A percentile compares a stretch with the other conserved stretches of the same genome.
phyloP scores from a whole-genome alignment of 2,329 filamentous ascomycete species.

The Monosporascus ibericus region DNA sequence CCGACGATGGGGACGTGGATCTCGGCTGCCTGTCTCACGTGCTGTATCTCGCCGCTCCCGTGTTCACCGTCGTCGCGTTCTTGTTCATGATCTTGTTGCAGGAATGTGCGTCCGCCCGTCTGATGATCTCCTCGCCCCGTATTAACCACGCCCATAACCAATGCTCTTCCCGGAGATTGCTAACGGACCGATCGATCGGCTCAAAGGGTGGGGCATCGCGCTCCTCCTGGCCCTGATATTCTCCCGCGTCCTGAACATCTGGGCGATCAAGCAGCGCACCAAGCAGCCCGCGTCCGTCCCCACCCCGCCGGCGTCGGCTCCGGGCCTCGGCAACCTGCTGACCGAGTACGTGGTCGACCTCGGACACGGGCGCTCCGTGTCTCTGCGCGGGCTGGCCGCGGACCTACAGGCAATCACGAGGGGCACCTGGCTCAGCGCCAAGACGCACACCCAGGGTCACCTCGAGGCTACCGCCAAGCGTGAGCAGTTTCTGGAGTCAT shows the following conservation, averaged over 20 bases:
- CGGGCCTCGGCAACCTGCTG: slow-evolving; percentile 16
- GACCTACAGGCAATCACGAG: slow-evolving; percentile 56
- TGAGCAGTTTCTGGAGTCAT: too few relatives aligned
- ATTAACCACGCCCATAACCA: not conserved
- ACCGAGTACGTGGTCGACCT: slow-evolving; percentile 48
- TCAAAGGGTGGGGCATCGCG: slow-evolving; percentile 40
- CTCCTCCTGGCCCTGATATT: slow-evolving; percentile 43
- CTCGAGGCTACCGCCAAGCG: slow-evolving; percentile 45
- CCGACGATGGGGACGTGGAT: slow-evolving; percentile 21
- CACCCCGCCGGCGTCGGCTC: slow-evolving; percentile 4
- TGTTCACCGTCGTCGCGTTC: slow-evolving; percentile 39
- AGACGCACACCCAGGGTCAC: slow-evolving; percentile 44
- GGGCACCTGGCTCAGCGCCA: slow-evolving; percentile 47
- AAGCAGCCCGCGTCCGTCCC: slow-evolving; percentile 5
- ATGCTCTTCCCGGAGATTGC: too few relatives aligned
- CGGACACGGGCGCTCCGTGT: slow-evolving; percentile 42
- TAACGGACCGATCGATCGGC: too few relatives aligned
- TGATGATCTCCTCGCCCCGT: not conserved
- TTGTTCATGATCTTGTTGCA: slow-evolving; percentile 38
- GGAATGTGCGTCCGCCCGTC: slow-evolving; percentile 32
- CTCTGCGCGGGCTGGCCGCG: slow-evolving; percentile 45
- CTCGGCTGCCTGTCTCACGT: slow-evolving; percentile 42
- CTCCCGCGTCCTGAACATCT: slow-evolving; percentile 50
- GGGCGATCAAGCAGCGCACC: slow-evolving; percentile 47
- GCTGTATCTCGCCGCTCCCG: slow-evolving; percentile 41